These are phyloP conservation scores for Pleurotus eryngii DNA, from an alignment of 768 basidiomycete genomes.

Conservation along the genomic window DNA sequence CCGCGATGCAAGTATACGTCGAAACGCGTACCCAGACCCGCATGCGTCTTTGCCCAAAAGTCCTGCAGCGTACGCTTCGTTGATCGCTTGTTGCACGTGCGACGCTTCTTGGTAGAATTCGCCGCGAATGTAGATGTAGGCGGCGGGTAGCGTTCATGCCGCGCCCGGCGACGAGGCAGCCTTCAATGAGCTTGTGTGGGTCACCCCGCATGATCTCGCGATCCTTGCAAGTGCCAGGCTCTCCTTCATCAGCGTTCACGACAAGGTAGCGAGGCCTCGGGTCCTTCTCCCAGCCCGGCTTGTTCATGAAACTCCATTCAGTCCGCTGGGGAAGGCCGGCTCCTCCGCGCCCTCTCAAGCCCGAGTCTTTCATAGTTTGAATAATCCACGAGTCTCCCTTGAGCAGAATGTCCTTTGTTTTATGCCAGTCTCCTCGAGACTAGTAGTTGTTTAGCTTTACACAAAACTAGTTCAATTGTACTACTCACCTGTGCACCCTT, in stretches of 20 bases:
- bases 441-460: slow-evolving; percentile 24
- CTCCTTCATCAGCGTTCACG: slow-evolving; percentile 97
- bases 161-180: slow-evolving; percentile 94
- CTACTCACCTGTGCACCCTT: slow-evolving; percentile 83
- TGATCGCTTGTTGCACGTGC: slow-evolving; percentile 93
- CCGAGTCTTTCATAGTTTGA: slow-evolving; percentile 92
- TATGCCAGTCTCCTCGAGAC: slow-evolving; percentile 97
- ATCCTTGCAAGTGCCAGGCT: slow-evolving; percentile 99
- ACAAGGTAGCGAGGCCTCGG: slow-evolving; percentile 92
- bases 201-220: slow-evolving; percentile 97
- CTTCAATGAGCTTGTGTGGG: slow-evolving; percentile 97
- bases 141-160: slow-evolving; percentile 94
- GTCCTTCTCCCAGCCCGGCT: slow-evolving; percentile 97
- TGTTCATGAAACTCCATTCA: slow-evolving; percentile 99
- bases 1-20: slow-evolving; percentile 99
- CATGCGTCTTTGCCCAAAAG: slow-evolving; percentile 89
- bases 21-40: slow-evolving; percentile 91
- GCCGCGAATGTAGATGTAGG: slow-evolving; percentile 99
- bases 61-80: slow-evolving; percentile 89
- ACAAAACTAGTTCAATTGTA: neutral
- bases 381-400: slow-evolving; percentile 99
- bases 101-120: slow-evolving; percentile 96
- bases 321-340: slow-evolving; percentile 93
- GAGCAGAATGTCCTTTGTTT: slow-evolving; percentile 90
- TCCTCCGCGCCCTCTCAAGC: slow-evolving; percentile 91